These are phyloP conservation scores for Candida mesenterica DNA, from an alignment of 1,139 yeast genomes.

Conservation along the genomic window DNA sequence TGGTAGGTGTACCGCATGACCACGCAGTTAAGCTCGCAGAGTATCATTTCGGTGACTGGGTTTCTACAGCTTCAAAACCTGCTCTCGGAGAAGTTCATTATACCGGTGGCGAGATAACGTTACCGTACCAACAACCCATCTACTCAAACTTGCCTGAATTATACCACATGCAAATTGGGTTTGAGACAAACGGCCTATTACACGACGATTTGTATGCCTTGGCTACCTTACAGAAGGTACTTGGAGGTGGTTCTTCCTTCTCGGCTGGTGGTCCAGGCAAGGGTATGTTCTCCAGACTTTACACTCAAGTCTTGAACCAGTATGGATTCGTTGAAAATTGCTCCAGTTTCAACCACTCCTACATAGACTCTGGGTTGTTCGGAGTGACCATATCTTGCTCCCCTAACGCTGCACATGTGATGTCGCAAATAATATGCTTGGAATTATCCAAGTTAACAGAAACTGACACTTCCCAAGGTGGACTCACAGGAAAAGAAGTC, in stretches of 20 bases:
- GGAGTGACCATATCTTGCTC: constrained; percentile 85
- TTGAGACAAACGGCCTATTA: constrained; percentile 81
- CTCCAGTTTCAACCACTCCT: constrained; percentile 84
- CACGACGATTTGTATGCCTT: constrained; percentile 88
- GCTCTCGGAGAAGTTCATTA: constrained; percentile 54
- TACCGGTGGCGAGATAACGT: constrained; percentile 71
- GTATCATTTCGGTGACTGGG: constrained; percentile 64
- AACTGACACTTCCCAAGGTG: constrained; percentile 53
- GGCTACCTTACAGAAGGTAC: constrained; percentile 83
- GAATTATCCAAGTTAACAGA: constrained; percentile 69
- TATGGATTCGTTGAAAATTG: constrained; percentile 91
- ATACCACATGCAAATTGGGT: constrained; percentile 83
- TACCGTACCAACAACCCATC: constrained; percentile 71
- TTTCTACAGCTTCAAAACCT: constrained; percentile 25
- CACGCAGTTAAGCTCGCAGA: constrained; percentile 65
- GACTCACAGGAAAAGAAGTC: constrained; percentile 70
- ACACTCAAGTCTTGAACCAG: constrained; percentile 87
- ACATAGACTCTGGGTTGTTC: constrained; percentile 85
- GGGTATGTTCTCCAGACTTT: constrained; percentile 95
- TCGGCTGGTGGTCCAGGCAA: constrained; percentile 99
- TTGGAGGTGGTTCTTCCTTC: constrained; percentile 98
- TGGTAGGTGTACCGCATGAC: constrained; percentile 80
- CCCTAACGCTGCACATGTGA: constrained; percentile 81
- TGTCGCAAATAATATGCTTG: constrained; percentile 76
- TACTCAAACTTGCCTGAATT: constrained; percentile 75